Conservation (phyloP, 306 rosid species). For the Prunus armeniaca region DNA sequence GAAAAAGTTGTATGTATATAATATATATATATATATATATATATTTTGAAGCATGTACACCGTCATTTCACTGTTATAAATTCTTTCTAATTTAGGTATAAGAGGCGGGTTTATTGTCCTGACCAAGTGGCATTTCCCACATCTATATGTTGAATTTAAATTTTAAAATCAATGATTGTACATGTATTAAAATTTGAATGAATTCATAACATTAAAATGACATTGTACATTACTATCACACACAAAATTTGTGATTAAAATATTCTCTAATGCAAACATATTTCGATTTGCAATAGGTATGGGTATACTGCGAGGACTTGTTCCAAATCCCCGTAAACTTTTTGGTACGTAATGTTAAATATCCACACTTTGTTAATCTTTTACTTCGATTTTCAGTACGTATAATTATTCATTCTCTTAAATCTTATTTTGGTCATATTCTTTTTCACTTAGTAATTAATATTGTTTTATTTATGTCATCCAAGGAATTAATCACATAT, state of each 20-base stretch:
- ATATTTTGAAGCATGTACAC: too few relatives aligned
- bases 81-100: too few relatives aligned
- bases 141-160: too few relatives aligned
- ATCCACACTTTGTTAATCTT: not conserved
- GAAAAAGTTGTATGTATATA: too few relatives aligned
- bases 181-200: too few relatives aligned
- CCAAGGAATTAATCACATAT: not conserved
- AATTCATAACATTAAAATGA: too few relatives aligned
- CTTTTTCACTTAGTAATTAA: not conserved
- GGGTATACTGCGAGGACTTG: not conserved
- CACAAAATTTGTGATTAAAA: not conserved
- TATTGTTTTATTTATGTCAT: not conserved
- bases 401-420: not conserved
- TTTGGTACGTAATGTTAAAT: not conserved
- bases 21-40: too few relatives aligned
- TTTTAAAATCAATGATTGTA: too few relatives aligned
- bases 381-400: not conserved
- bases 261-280: not conserved
- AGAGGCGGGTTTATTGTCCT: too few relatives aligned
- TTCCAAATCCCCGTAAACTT: not conserved
- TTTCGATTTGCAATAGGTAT: not conserved
- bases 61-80: accelerated
- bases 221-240: too few relatives aligned
- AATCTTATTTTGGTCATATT: not conserved
- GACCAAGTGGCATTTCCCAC: too few relatives aligned